Evolutionary conservation across 1,284 basidiomycete species (phyloP).

Genomic region (Inonotus obliquus): DNA sequence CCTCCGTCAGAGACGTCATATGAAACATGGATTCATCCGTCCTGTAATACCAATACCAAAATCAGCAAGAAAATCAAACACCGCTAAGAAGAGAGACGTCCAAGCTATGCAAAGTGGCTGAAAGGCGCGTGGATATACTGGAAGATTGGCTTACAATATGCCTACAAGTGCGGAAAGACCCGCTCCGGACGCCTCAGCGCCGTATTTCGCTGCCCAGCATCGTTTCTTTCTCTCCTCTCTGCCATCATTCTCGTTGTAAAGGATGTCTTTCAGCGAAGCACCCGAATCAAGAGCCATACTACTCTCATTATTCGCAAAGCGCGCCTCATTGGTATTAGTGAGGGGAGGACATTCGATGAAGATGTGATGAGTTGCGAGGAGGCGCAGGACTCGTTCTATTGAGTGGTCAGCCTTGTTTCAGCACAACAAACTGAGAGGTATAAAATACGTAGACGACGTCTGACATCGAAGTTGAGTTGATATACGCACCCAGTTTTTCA

Average conservation of each 20-base stretch:
- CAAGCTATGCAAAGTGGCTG: neutral
- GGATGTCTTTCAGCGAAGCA: constrained; percentile 19
- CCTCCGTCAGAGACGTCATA: constrained; percentile 25
- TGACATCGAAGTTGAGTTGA: neutral
- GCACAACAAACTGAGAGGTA: neutral
- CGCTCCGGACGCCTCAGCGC: constrained; percentile 2
- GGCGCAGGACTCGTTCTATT: constrained; percentile 30
- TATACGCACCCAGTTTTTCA: constrained; percentile 21
- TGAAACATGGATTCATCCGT: constrained; percentile 25
- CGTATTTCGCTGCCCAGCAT: constrained; percentile 11
- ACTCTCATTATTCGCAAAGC: constrained; percentile 33
- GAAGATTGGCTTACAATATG: neutral
- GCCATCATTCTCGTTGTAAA: neutral
- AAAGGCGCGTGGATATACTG: neutral
- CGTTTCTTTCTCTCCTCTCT: neutral
- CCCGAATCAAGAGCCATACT: constrained; percentile 29
- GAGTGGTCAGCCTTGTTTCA: too few relatives aligned
- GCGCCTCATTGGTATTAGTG: constrained; percentile 20
- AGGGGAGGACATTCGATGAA: constrained; percentile 32
- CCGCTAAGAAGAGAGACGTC: neutral
- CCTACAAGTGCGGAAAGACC: constrained; percentile 14
- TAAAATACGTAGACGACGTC: neutral
- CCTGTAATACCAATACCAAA: constrained; percentile 19
- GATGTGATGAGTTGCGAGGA: constrained; percentile 31
- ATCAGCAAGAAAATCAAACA: neutral